Conservation (phyloP, 2,329 filamentous ascomycete species). For the Aureobasidium uvarum region DNA sequence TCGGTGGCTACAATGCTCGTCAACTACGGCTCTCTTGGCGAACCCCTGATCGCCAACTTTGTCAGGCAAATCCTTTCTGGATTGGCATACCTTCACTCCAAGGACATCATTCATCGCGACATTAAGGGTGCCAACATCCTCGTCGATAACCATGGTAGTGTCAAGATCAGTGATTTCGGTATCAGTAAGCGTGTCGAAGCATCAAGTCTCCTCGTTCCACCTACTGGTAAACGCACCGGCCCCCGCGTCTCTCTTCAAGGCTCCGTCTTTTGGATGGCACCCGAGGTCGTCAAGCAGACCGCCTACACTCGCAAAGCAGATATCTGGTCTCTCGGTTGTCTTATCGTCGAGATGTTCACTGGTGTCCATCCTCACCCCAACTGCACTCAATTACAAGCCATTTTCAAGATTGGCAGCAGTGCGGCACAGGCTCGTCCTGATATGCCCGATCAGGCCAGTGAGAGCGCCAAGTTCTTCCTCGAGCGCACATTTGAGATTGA, state of each 20-base stretch:
- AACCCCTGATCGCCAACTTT: constrained; percentile 92
- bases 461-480: constrained; percentile 80
- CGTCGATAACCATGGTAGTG: constrained; percentile 97
- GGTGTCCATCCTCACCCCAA: constrained; percentile 95
- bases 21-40: constrained; percentile 91
- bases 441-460: constrained; percentile 80
- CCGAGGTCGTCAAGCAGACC: constrained; percentile 96
- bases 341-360: constrained; percentile 99
- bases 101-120: constrained; percentile 96
- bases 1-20: constrained; percentile 98
- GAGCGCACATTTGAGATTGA: constrained; percentile 92
- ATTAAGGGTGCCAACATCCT: constrained; percentile 99
- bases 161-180: constrained; percentile 99
- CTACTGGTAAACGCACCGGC: constrained; percentile 52
- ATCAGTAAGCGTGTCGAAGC: constrained; percentile 97
- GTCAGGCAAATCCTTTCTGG: constrained; percentile 93
- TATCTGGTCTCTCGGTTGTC: constrained; percentile 95
- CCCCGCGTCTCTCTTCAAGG: constrained; percentile 80
- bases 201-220: constrained; percentile 47
- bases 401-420: constrained; percentile 84
- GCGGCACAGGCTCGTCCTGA: constrained; percentile 60
- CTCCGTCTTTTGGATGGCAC: constrained; percentile 99
- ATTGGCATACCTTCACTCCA: constrained; percentile 86
- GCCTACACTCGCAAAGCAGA: constrained; percentile 98
- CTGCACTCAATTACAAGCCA: constrained; percentile 94